Conservation (phyloP, 78 protist genomes). For the Pelomyxa schiedti region DNA sequence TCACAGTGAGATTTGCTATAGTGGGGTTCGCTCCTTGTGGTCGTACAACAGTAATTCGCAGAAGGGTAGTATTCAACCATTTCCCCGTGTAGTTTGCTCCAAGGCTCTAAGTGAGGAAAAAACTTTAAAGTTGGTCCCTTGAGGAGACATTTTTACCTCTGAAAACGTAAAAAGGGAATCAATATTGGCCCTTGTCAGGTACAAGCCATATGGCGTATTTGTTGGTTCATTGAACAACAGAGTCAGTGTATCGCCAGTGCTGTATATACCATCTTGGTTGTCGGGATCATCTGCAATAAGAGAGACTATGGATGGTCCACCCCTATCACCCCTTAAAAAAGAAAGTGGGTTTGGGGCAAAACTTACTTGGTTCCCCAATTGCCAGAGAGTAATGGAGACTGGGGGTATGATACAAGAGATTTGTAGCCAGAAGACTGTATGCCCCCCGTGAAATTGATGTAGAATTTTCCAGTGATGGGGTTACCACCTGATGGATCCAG, state of each 20-base stretch:
- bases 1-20: too few species aligned
- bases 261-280: neutral
- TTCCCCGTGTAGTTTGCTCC: neutral
- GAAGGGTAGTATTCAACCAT: neutral
- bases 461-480: neutral
- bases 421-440: neutral
- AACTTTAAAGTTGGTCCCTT: neutral
- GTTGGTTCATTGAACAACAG: neutral
- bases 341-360: too few species aligned
- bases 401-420: neutral
- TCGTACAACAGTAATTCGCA: neutral
- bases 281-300: neutral
- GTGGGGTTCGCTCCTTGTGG: too few species aligned
- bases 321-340: too few species aligned
- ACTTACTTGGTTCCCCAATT: conserved; percentile 3
- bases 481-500: too few species aligned
- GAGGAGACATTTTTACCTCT: neutral
- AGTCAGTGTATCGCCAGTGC: conserved; percentile 1
- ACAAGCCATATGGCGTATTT: neutral
- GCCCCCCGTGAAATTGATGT: neutral
- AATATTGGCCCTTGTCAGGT: neutral
- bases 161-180: neutral
- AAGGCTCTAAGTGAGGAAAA: neutral
- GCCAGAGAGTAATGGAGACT: neutral
- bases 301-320: neutral